Conservation (phyloP, 768 basidiomycete species). For the Gelatoporia subvermispora region DNA sequence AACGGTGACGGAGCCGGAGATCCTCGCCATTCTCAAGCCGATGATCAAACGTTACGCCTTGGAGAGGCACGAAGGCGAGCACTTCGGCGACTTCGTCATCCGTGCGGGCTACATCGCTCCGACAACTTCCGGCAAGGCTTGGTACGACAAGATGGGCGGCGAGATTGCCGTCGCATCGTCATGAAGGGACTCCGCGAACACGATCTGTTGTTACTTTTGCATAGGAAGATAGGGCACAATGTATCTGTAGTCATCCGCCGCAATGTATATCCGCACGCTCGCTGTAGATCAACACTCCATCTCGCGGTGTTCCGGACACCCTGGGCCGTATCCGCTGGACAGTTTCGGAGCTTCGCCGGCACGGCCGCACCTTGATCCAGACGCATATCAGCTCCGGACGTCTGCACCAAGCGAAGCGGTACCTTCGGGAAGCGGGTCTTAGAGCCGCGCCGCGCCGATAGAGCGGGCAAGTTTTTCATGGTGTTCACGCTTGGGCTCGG, state of each 20-base stretch:
- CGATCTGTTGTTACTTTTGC: too few relatives aligned
- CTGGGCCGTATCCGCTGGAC: too few relatives aligned
- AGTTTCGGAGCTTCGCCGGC: too few relatives aligned
- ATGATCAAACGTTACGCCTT: conserved; percentile 95
- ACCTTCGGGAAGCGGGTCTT: neutral
- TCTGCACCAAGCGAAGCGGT: too few relatives aligned
- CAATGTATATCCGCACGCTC: too few relatives aligned
- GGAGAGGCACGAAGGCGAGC: conserved; percentile 83
- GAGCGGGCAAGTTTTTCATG: conserved; percentile 3
- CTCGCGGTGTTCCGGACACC: too few relatives aligned
- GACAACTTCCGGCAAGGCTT: conserved; percentile 76
- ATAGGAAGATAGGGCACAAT: too few relatives aligned
- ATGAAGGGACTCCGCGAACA: too few relatives aligned
- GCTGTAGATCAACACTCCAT: too few relatives aligned
- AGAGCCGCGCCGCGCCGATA: conserved; percentile 13
- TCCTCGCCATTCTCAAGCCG: conserved; percentile 79
- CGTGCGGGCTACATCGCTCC: conserved; percentile 86
- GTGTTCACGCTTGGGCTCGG: neutral
- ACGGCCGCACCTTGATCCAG: too few relatives aligned
- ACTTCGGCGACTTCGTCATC: conserved; percentile 94
- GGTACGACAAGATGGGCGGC: conserved; percentile 84
- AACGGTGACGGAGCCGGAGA: conserved; percentile 86
- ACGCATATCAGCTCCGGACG: too few relatives aligned
- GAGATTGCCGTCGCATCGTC: conserved; percentile 28
- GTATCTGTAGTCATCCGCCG: too few relatives aligned